Percentiles rank a stretch among this genome's conserved stretches.
Evolutionary conservation across 768 basidiomycete species (phyloP).

Genomic region (Mycena alexandri): DNA sequence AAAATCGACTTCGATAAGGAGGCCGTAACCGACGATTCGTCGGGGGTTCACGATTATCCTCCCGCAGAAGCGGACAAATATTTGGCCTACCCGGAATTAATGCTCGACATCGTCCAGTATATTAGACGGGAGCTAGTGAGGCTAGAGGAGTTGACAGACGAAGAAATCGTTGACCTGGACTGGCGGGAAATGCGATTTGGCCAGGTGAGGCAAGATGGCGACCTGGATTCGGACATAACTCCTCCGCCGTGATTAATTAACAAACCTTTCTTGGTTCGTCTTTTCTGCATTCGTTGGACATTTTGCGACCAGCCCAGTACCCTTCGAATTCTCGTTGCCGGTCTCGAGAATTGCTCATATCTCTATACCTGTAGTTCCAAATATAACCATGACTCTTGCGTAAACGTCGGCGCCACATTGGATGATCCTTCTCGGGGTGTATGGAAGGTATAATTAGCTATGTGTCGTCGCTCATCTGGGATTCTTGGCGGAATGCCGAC

Average conservation of each 20-base stretch:
- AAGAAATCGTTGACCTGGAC: conserved; percentile 55
- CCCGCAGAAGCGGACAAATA: conserved; percentile 74
- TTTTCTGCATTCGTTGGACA: conserved; percentile 1
- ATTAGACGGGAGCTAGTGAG: conserved; percentile 78
- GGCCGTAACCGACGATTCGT: conserved; percentile 72
- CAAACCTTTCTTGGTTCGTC: neutral
- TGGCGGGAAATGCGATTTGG: conserved; percentile 57
- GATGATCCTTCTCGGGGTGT: conserved; percentile 6
- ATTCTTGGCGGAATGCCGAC: conserved; percentile 9
- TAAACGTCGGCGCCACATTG: conserved; percentile 8
- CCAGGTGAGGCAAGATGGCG: conserved; percentile 37
- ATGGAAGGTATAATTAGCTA: too few species aligned
- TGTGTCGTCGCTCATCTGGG: neutral
- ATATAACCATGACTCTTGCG: neutral
- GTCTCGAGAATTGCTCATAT: conserved; percentile 13
- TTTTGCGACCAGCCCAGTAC: neutral
- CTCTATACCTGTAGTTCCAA: conserved; percentile 15
- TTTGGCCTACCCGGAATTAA: conserved; percentile 78
- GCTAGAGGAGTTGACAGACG: conserved; percentile 67
- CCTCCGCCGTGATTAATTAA: conserved; percentile 3
- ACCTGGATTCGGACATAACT: conserved; percentile 5
- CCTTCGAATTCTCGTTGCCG: neutral
- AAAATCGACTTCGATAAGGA: conserved; percentile 71
- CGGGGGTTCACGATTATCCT: conserved; percentile 79
- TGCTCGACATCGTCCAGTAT: conserved; percentile 79